Evolutionary conservation across 83 land plant species (phyloP), one percentile per base, ranked within the genome.

Genomic region (Picea abies): DNA sequence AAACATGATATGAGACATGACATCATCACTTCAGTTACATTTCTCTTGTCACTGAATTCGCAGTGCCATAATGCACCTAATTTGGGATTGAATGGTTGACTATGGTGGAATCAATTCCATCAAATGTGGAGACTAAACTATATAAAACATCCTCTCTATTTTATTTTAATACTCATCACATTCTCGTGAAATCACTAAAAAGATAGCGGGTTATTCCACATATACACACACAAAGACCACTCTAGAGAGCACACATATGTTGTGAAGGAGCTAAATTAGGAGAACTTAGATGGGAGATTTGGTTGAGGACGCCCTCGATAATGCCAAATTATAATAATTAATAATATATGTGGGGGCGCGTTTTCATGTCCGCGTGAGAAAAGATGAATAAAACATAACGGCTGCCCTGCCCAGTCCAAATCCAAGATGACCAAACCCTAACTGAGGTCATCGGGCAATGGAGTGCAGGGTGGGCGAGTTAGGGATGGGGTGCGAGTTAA

Each of bases 341-440:
- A 70, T 70, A 70, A 4, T 12, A 37, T 16, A 37, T 32, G 16
- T 32, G 16, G 73, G 39, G 19, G 25, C 77, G 15, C 77, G 77
- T 44, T 73, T 73, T 4, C n/a, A 73, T 39, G 58, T 44, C 77
- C 77, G 77, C 77, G 47, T 73, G 49, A n/a, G 77, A 52, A 73
- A 20, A 8, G 39, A 39, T 73, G 77, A 52, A 44, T 39, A 8
- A 44, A 39, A 8, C 58, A 73, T 73, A 73, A 73, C 77, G 77
- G 77, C 77, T 73, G 52, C 10, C 76, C 76, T n/a, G 76, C 23
- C 22, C 19, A 8, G 58, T 39, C 77, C 77, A 39, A n/a, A 73
- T 4, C 20, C 22, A 44, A 73, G 14, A 52, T 52, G 56, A 52
- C 56, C 56, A 10, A 52, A 52, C 56, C 56, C 56, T 52, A 52